Evolutionary conservation across 495 filamentous ascomycete genomes (phyloP), one percentile per base, ranked within the genome.

Genomic region (Talaromyces wortmannii): DNA sequence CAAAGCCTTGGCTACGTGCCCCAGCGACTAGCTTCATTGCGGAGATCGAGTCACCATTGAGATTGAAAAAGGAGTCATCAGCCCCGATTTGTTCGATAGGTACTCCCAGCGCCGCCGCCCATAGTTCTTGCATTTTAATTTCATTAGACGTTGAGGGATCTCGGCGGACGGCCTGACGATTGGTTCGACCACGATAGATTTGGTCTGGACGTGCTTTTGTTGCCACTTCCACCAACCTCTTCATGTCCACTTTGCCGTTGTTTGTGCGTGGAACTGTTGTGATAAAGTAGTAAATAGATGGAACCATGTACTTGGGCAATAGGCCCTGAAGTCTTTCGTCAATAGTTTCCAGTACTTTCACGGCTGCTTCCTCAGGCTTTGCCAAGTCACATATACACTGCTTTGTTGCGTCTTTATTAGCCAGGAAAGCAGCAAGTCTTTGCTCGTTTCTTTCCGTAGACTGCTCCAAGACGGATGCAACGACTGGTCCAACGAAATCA

Each of bases 181-280:
- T 59, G n/a, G 52, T 55, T 36, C 7, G 48, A 10, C 45, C 63
- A 6, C 16, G 11, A 31, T 53, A 55, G 6, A 63, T 29, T 29
- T 63, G 57, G 4, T 58, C 56, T n/a, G 49, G 32, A 7, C 57
- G 45, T 1, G 60, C 45, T 10, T 6, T 16, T 8, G 45, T 55
- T 44, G 57, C 64, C 10, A 65, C 55, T 5, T 45, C 52, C 12
- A 53, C 49, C 17, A 83, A 67, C 10, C 66, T 66, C 56, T 80
- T 78, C 36, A 78, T 71, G 47, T 84, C 78, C 0, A 70, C 76
- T 63, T 84, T 84, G 1, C 77, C 76, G 0, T 77, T 79, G 4
- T 74, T 66, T 10, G 75, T 57, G 12, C 75, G 61, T 0, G 81
- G 81, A 65, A 83, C 75, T 31, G 65, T 61, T 8, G 59, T 57